Evolutionary conservation across 768 basidiomycete species (phyloP), one percentile per base, ranked within the genome.

Genomic region (Termitomyces sp.): DNA sequence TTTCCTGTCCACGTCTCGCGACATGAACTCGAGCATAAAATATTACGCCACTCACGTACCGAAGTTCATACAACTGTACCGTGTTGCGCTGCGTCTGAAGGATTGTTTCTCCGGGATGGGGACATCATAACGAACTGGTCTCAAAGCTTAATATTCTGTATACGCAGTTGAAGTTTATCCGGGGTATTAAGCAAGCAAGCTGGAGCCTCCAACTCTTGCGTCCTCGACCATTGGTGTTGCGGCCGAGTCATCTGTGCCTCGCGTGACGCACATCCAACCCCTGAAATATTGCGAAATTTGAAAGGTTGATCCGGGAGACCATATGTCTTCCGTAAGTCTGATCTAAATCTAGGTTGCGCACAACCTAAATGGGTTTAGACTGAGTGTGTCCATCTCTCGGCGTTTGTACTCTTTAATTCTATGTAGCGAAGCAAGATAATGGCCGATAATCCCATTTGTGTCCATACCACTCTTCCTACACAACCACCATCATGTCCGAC

Each of bases 401-500:
- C 37, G 44, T 51, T 53, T 47, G 37, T 50, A 29, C 37, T 10
- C 34, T 42, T 37, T 25, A 50, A 42, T 38, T 40, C 42, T 42
- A 46, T 11, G 16, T 27, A 32, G 46, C 29, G 43, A 54, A 19
- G 29, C 48, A 44, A 57, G 45, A 56, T 53, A 27, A 53, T 53
- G 41, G 17, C n/a, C 29, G 37, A 53, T 53, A 47, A 41, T 53
- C 45, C 57, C 45, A 58, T 58, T 53, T 52, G 56, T 52, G 25
- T 37, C 19, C 12, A 27, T 51, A 29, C 43, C 31, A 41, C 29
- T 17, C 38, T 53, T 47, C 45, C 23, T 47, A 35, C 51, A 53
- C 31, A 21, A 58, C 51, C 27, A 14, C 35, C 40, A 48, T 35
- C 51, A 60, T 60, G 59, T 60, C 59, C 35, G 52, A 40, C 45